Evolutionary conservation across 2,329 filamentous ascomycete genomes (phyloP).

Genomic region (Alternaria arborescens): DNA sequence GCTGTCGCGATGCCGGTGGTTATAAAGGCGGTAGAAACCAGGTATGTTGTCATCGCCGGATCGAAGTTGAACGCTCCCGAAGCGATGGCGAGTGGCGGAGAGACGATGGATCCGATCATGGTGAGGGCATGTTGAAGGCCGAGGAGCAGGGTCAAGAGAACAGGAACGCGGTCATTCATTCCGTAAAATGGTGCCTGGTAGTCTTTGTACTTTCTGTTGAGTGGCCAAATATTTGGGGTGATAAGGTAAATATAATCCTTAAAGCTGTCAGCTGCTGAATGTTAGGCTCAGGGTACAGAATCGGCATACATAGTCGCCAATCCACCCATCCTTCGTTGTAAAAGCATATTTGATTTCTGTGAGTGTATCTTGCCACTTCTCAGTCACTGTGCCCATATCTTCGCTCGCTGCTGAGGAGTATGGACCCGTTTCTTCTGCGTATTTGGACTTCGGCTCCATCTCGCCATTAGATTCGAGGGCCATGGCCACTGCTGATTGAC

Average conservation of each 20-base stretch:
- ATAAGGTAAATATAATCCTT: slow-evolving; percentile 51
- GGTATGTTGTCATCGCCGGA: slow-evolving; percentile 33
- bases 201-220: slow-evolving; percentile 37
- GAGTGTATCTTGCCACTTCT: slow-evolving; percentile 20
- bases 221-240: slow-evolving; percentile 33
- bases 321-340: slow-evolving; percentile 50
- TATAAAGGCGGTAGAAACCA: slow-evolving; percentile 41
- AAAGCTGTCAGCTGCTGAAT: slow-evolving; percentile 3
- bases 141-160: slow-evolving; percentile 38
- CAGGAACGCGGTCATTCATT: slow-evolving; percentile 36
- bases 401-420: slow-evolving; percentile 17
- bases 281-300: neutral
- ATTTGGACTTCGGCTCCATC: slow-evolving; percentile 5
- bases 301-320: slow-evolving; percentile 50
- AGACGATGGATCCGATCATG: slow-evolving; percentile 40
- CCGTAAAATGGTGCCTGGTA: slow-evolving; percentile 39
- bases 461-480: neutral
- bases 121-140: slow-evolving; percentile 43
- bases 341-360: slow-evolving; percentile 43
- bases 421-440: slow-evolving; percentile 8
- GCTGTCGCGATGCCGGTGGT: slow-evolving; percentile 41
- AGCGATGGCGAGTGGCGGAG: slow-evolving; percentile 42
- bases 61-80: slow-evolving; percentile 42
- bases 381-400: slow-evolving; percentile 6
- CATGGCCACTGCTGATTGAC: neutral